Evolutionary conservation across 805 yeast genomes (phyloP).

Genomic region (Saturnispora mendoncae): DNA sequence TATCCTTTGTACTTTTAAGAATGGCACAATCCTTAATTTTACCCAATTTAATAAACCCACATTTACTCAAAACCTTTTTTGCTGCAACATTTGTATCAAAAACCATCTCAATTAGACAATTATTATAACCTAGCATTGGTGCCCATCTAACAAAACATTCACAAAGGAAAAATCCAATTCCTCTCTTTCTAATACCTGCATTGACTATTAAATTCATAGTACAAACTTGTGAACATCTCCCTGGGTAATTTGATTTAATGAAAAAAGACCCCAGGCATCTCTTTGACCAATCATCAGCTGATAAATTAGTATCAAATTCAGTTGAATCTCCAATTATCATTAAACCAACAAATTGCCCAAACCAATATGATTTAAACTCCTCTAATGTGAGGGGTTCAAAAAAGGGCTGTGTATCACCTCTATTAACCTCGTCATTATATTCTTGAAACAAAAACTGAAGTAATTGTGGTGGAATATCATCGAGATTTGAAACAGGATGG

Average conservation of each 20-base stretch:
- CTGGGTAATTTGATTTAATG: slow-evolving; percentile 85
- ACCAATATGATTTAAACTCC: slow-evolving; percentile 81
- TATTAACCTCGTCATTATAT: slow-evolving; percentile 82
- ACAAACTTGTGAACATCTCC: slow-evolving; percentile 87
- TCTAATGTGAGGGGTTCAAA: slow-evolving; percentile 71
- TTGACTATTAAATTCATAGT: slow-evolving; percentile 84
- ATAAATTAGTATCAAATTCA: slow-evolving; percentile 31
- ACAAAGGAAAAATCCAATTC: slow-evolving; percentile 78
- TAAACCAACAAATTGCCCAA: slow-evolving; percentile 70
- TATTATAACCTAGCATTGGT: slow-evolving; percentile 77
- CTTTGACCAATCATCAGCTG: slow-evolving; percentile 73
- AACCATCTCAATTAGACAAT: slow-evolving; percentile 73
- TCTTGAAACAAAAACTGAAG: slow-evolving; percentile 82
- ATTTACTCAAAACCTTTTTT: slow-evolving; percentile 63
- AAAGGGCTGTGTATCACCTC: slow-evolving; percentile 83
- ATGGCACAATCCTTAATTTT: slow-evolving; percentile 82
- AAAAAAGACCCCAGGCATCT: slow-evolving; percentile 85
- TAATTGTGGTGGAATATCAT: slow-evolving; percentile 68
- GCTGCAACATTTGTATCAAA: slow-evolving; percentile 86
- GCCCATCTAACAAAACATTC: slow-evolving; percentile 90
- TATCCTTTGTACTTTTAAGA: slow-evolving; percentile 66
- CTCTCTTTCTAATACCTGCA: slow-evolving; percentile 86
- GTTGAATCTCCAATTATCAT: slow-evolving; percentile 71
- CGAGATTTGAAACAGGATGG: slow-evolving; percentile 66
- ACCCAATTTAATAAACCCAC: slow-evolving; percentile 72